Conservation (phyloP, 106 monocot genomes). For the Narthecium ossifragum region DNA sequence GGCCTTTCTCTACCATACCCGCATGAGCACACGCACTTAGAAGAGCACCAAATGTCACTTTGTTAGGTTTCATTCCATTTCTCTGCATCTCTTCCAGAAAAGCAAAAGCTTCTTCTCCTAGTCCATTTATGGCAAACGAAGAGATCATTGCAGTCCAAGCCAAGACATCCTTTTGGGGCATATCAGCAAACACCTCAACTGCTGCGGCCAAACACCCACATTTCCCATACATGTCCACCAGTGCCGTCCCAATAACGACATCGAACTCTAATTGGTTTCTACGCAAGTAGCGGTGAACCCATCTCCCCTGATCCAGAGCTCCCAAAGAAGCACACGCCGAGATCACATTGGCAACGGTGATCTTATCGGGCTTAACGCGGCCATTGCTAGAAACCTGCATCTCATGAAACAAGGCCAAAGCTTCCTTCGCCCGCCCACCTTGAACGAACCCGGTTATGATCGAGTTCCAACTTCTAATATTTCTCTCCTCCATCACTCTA, state of each 20-base stretch:
- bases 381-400: neutral
- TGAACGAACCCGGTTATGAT: conserved; percentile 9
- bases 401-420: conserved; percentile 4
- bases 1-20: conserved; percentile 8
- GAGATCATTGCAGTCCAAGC: conserved; percentile 21
- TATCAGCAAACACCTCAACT: conserved; percentile 8
- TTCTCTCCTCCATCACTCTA: conserved; percentile 1
- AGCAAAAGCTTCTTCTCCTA: conserved; percentile 8
- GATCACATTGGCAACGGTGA: conserved; percentile 15
- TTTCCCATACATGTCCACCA: conserved; percentile 17
- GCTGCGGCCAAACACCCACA: conserved; percentile 14
- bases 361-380: conserved; percentile 3
- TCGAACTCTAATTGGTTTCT: conserved; percentile 5
- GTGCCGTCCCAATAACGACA: conserved; percentile 11
- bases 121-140: conserved; percentile 4
- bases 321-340: conserved; percentile 12
- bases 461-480: conserved; percentile 3
- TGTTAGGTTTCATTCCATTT: conserved; percentile 7
- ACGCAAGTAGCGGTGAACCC: conserved; percentile 17
- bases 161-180: conserved; percentile 14
- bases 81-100: conserved; percentile 9
- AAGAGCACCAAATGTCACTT: conserved; percentile 15
- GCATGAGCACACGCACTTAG: conserved; percentile 13
- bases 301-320: conserved; percentile 14
- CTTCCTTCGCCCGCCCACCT: conserved; percentile 1